Evolutionary conservation across 169 alveolate genomes (phyloP).

Genomic region (Plasmodium vivax): DNA sequence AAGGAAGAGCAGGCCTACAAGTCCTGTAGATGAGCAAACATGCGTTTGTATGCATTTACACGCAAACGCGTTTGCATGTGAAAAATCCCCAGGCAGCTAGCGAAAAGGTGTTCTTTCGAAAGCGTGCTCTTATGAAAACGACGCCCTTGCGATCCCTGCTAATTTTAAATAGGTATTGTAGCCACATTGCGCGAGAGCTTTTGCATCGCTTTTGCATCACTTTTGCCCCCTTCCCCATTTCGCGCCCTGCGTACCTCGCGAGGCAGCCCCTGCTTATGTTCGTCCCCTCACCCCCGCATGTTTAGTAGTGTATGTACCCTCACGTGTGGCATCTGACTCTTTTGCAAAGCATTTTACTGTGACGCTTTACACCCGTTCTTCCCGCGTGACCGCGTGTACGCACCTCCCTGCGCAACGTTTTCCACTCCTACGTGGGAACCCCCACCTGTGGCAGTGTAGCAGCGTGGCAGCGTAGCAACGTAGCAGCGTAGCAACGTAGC

Average conservation of each 20-base stretch:
- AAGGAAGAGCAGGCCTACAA: neutral
- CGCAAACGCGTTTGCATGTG: neutral
- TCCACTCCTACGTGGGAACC: neutral
- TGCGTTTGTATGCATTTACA: neutral
- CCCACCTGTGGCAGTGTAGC: neutral
- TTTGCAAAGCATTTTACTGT: neutral
- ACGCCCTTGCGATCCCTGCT: neutral
- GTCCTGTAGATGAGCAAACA: neutral
- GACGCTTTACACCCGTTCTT: neutral
- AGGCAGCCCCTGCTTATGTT: neutral
- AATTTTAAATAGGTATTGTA: slow-evolving; percentile 37
- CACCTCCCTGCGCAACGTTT: neutral
- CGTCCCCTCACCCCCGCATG: neutral
- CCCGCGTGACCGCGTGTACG: neutral
- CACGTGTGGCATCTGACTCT: neutral
- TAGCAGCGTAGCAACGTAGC: too few relatives aligned
- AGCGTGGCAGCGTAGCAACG: neutral
- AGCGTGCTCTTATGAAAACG: slow-evolving; percentile 16
- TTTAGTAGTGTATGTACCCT: neutral
- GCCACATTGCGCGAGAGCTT: neutral
- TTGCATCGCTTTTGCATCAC: neutral
- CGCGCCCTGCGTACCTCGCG: neutral
- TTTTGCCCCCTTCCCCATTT: neutral
- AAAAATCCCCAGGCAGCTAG: neutral
- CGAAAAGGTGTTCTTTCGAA: slow-evolving; percentile 1